phyloP scores from a whole-genome alignment of 169 alveolate genomes.

The Miamiensis avidus region DNA sequence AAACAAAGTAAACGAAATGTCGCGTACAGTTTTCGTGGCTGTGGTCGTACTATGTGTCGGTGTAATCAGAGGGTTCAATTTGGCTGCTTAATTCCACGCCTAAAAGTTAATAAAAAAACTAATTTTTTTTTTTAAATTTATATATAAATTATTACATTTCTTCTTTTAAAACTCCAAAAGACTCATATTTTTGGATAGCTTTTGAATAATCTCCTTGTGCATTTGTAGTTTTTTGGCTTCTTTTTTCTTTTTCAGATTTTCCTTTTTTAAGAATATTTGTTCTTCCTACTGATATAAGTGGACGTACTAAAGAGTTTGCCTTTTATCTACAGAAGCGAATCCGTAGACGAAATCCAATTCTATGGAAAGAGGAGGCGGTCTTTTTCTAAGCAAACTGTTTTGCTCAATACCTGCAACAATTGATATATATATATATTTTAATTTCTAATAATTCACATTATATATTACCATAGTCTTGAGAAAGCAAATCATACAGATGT shows the following conservation, averaged over 20 bases:
- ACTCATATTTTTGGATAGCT: slow-evolving; percentile 8
- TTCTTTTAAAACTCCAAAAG: slow-evolving; percentile 5
- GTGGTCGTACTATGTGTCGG: slow-evolving; percentile 39
- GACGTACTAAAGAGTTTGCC: slow-evolving; percentile 60
- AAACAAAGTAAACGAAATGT: slow-evolving; percentile 54
- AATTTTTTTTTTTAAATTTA: no score
- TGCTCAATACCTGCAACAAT: not conserved
- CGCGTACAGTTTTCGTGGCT: slow-evolving; percentile 55
- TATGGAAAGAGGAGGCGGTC: slow-evolving; percentile 60
- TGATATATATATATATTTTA: no score
- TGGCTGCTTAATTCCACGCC: no score
- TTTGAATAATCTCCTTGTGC: slow-evolving; percentile 20
- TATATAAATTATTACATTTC: not conserved
- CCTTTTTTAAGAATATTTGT: slow-evolving; percentile 5
- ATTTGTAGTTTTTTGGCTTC: slow-evolving; percentile 1
- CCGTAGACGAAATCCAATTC: slow-evolving; percentile 69
- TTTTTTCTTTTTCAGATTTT: slow-evolving; percentile 16
- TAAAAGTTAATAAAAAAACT: no score
- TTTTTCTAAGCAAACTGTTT: slow-evolving; percentile 43
- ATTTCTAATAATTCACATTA: not conserved
- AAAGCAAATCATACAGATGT: slow-evolving; percentile 4
- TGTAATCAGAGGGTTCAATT: no score
- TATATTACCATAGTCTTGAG: slow-evolving; percentile 1
- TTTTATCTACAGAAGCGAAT: slow-evolving; percentile 59
- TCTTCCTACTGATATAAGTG: slow-evolving; percentile 44